Percentiles rank a stretch among this genome's conserved stretches.
These are phyloP conservation scores for Phialophora chinensis DNA, from an alignment of 2,329 filamentous ascomycete species.

Conservation along the genomic window DNA sequence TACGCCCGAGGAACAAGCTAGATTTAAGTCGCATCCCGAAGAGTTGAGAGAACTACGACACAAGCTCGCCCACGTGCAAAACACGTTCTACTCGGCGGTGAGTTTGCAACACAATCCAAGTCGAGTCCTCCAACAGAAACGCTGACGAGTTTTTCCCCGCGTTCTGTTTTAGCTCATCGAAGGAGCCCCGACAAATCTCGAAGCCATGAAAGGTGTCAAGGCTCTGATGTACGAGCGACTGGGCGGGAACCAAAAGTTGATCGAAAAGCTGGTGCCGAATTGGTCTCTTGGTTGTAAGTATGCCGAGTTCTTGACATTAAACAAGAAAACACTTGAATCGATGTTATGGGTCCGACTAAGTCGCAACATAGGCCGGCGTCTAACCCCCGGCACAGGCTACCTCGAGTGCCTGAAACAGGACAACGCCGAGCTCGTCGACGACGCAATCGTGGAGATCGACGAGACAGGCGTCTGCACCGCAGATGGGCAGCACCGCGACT, in stretches of 20 bases:
- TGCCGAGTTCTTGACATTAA: no score
- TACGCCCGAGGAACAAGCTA: slow-evolving; percentile 36
- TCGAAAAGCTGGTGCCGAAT: slow-evolving; percentile 47
- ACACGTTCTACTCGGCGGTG: slow-evolving; percentile 24
- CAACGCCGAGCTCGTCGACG: slow-evolving; percentile 24
- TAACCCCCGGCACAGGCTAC: slow-evolving; percentile 54
- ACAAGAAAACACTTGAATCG: no score
- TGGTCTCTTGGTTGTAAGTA: slow-evolving; percentile 27
- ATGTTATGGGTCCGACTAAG: slow-evolving; percentile 5
- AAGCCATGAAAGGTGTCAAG: slow-evolving; percentile 16
- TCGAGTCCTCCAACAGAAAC: no score
- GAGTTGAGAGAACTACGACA: slow-evolving; percentile 23
- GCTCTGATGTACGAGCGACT: slow-evolving; percentile 32
- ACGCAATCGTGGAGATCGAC: slow-evolving; percentile 14
- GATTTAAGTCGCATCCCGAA: slow-evolving; percentile 32
- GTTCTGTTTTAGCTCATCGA: slow-evolving; percentile 14
- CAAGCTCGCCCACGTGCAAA: slow-evolving; percentile 20
- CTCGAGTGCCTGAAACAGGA: slow-evolving; percentile 36
- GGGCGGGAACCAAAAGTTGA: slow-evolving; percentile 42
- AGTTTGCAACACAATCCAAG: background rate
- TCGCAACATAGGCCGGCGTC: slow-evolving; percentile 47
- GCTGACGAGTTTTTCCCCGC: no score
- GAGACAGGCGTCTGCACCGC: slow-evolving; percentile 30
- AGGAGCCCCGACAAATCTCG: slow-evolving; percentile 17
- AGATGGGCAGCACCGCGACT: slow-evolving; percentile 43